Percentiles rank a stretch among this genome's conserved stretches.
phyloP scores from a whole-genome alignment of 2,329 filamentous ascomycete genomes.

The Apiospora malaysiana region DNA sequence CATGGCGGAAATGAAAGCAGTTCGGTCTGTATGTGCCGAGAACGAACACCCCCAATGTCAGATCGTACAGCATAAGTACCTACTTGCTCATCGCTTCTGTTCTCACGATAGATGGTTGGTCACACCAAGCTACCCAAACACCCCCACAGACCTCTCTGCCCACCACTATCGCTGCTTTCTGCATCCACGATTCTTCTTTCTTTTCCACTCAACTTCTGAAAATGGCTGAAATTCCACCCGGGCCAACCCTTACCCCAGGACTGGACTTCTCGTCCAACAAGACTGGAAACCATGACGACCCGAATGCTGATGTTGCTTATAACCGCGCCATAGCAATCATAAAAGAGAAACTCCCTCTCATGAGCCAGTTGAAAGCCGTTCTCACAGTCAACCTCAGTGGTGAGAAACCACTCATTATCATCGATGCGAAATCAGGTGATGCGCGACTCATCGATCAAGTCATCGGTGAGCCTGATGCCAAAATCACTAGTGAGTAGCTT shows the following conservation, averaged over 20 bases:
- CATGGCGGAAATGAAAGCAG: background rate
- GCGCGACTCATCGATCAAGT: background rate
- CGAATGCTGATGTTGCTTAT: background rate
- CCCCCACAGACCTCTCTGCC: background rate
- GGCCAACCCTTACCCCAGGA: background rate
- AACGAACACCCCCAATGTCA: background rate
- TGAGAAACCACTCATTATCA: background rate
- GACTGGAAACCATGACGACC: background rate
- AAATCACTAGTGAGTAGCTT: background rate
- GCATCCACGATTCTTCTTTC: background rate
- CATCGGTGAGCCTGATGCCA: background rate
- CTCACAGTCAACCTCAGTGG: background rate
- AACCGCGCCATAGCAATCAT: background rate
- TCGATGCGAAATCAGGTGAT: background rate
- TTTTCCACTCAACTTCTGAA: background rate
- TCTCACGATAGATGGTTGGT: background rate
- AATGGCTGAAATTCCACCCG: conserved; percentile 1
- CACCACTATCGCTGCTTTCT: too few species aligned
- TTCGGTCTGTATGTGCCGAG: background rate
- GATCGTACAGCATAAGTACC: background rate
- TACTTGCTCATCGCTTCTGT: background rate
- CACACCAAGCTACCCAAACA: background rate
- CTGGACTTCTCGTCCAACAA: background rate
- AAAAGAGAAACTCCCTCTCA: background rate
- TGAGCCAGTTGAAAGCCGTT: background rate